Evolutionary conservation across 148 eudicot genomes (phyloP), one percentile per base, ranked within the genome.

Genomic region (Chenopodium suecicum): DNA sequence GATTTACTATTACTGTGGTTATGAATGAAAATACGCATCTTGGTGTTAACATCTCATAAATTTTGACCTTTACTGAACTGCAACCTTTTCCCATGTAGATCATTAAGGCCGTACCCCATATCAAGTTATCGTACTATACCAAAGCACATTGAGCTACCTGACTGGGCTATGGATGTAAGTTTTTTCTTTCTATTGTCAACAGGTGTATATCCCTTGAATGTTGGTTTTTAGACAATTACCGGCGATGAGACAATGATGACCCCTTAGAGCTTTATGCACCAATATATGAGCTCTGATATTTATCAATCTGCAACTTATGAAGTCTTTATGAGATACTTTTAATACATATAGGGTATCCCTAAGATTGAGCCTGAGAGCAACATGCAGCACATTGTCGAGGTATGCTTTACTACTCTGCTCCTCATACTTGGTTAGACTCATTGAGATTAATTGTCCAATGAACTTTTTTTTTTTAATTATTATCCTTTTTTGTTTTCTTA

Each of bases 81-180:
- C 47, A 60, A 37, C 56, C 64, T 74, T 75, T 65, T 46, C 63
- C 31, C 75, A 56, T 78, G 70, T 90, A 95, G 99, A 87, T 70
- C 92, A 20, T 81, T 95, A 75, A 88, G 91, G 80, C 94, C 99
- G 37, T 91, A 83, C 81, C 94, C 95, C 71, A 91, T 95, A 86
- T 95, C 99, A 83, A 81, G 88, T 73, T 88, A 77, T 75, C 94
- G 95, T 77, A 31, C 69, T 64, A 89, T 94, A 72, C 95, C 99
- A 64, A 88, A 85, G 75, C 89, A 92, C 62, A 88, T 94, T 74
- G 91, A 90, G 74, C 85, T 58, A 64, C 99, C 95, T 84, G 99
- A 94, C 80, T 94, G 98, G 99, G 98, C 98, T 79, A 44, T 76
- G 84, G 97, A 92, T 86, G 98, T 95, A 84, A 90, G 98, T 77